Base-by-base conservation (phyloP, 2,329 filamentous ascomycete species). In the Sarocladiaceae sp. region DNA sequence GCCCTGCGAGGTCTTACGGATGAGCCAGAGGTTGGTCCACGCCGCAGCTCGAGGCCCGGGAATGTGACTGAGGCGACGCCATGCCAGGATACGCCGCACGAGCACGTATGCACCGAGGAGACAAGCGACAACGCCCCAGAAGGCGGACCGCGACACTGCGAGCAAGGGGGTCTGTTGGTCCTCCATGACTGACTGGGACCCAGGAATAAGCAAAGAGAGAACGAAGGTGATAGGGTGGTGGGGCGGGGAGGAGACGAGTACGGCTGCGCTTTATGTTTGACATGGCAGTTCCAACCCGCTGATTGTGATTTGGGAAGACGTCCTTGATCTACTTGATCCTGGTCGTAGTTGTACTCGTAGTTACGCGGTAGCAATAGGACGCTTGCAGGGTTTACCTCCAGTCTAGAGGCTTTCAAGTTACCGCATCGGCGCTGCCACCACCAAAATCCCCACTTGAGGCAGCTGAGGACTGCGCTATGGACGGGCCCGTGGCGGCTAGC, bases 1-100 rank as follows among this genome's bases (percentile, higher is more conserved):
- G 18, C 35, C 33, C 25, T 36, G 44, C 35, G 33, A 50, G 17
- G 46, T 42, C 44, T 42, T 40, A 12, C 56, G 51, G 12, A 68
- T 60, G 44, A 68, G 52, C 66, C 65, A 68, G 20, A 63, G 23
- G 29, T 62, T 59, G 11, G 65, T 60, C 58, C 59, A 64, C n/a
- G 54, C 56, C 3, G 64, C 58, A 53, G 55, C 52, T 20, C 52
- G 53, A 2, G 66, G 64, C 1, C 66, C 65, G 1, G 54, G 59
- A 20, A 68, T 61, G 50, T 68, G 65, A 13, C 51, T 53, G 11
- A 66, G 56, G 2, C 61, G 60, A 10, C 29, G 22, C 22, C 48
- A 53, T 18, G 33, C 20, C 15, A 52, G 31, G 15, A 57, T 15
- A 8, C 46, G 23, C 18, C 39, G 22, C 4, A 53, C 11, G 8